Evolutionary conservation across 1,139 yeast species (phyloP), one percentile per base, ranked within the genome.

Genomic region (Nakaseomyces glabratus): DNA sequence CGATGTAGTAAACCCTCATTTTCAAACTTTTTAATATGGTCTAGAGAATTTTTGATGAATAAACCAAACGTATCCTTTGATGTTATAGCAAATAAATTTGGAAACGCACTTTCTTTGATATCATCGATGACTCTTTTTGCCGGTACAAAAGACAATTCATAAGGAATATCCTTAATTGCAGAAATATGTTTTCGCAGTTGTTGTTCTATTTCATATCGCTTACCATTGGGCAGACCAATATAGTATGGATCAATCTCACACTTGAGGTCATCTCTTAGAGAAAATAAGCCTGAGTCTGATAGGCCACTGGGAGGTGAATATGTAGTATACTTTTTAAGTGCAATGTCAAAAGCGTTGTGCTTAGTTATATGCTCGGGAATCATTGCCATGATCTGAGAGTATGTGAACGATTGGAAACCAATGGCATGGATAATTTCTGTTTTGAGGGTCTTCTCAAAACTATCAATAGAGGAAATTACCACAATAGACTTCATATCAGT

Each of bases 341-440:
- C 69, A 13, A 72, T 58, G 41, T 86, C 95, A 58, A 88, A 86
- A 25, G 74, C 62, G 43, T 82, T 84, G 41, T 84, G 93, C 9
- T 71, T 64, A 0, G 75, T 63, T 15, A 86, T 65, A 46, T 77
- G 82, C 36, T 86, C 96, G 0, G 95, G 93, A 8, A 88, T 69
- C 15, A 67, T 71, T 4, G 73, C 62, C 41, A 79, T 69, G 18
- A 90, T 61, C 36, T 82, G 82, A 3, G 93, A 73, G 51, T 77
- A 86, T 14, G 76, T 68, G 63, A 77, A 63, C 1, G 82, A 77
- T 18, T 76, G 76, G 60, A 84, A 84, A 38, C 93, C 77, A 16
- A 90, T 63, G 11, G 76, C 70, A 51, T 90, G 97, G 18, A 85
- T 68, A 14, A 90, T 73, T 49, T 88, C 96, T 33, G 71, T 69